phyloP scores from a whole-genome alignment of 257 asterid species.

The Solanum dulcamara region DNA sequence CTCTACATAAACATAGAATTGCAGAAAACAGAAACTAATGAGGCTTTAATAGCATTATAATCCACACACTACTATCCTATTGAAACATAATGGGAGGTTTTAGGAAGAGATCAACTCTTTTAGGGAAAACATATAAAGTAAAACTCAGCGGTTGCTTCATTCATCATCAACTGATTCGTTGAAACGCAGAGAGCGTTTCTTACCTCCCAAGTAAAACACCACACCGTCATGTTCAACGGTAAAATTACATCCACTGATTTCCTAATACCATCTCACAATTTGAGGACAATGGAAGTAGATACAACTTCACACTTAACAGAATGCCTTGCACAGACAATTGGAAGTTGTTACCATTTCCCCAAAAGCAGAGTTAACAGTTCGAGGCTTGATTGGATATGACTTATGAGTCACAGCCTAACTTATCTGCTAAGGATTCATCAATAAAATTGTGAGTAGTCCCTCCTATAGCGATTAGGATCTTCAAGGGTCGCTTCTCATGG shows the following conservation, averaged over 20 bases:
- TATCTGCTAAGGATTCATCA: neutral
- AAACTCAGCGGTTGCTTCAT: neutral
- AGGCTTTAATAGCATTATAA: neutral
- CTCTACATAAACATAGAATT: neutral
- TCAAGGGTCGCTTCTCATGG: neutral
- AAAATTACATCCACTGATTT: neutral
- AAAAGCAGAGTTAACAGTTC: neutral
- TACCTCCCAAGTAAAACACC: neutral
- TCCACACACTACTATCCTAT: neutral
- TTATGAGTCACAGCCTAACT: neutral
- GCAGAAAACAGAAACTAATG: neutral
- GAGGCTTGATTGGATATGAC: neutral
- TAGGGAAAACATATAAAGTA: neutral
- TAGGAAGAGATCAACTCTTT: neutral
- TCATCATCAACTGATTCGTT: neutral
- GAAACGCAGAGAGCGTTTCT: neutral
- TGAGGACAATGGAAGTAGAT: neutral
- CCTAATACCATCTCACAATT: neutral
- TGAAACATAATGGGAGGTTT: neutral
- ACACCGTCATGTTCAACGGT: rapidly evolving
- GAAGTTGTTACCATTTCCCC: neutral
- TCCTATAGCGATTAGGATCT: neutral
- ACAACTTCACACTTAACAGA: neutral
- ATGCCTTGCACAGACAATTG: neutral
- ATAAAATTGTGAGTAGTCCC: neutral